A percentile compares a stretch with the other conserved stretches of the same genome.
Evolutionary conservation across 805 yeast species (phyloP).

Genomic region (Yarrowia phangngaensis): DNA sequence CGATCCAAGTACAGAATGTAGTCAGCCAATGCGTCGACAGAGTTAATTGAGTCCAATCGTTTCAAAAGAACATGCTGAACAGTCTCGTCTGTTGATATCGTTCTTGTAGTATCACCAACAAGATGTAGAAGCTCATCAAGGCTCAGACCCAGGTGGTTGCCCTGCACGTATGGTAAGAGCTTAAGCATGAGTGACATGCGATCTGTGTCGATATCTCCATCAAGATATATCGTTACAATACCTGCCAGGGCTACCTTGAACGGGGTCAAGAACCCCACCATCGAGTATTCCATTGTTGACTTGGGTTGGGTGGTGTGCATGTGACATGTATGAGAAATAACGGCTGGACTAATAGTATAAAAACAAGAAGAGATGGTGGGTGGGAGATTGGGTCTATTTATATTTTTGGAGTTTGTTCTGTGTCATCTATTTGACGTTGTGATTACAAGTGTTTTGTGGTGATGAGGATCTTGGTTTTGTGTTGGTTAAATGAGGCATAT

Average conservation of each 20-base stretch:
- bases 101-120: neutral
- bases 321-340: neutral
- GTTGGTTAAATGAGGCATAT: neutral
- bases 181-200: constrained; percentile 34
- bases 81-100: constrained; percentile 2
- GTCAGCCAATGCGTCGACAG: constrained; percentile 29
- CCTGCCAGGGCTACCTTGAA: constrained; percentile 32
- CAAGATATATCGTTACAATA: constrained; percentile 31
- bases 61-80: constrained; percentile 10
- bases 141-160: constrained; percentile 5
- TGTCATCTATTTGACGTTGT: neutral
- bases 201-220: constrained; percentile 27
- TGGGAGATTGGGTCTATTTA: too few relatives aligned
- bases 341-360: too few relatives aligned
- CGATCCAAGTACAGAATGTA: constrained; percentile 28
- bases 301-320: constrained; percentile 1
- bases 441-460: neutral
- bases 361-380: too few relatives aligned
- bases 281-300: constrained; percentile 11
- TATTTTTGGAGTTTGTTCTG: too few relatives aligned
- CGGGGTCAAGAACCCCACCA: constrained; percentile 32
- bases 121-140: neutral
- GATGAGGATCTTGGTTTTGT: neutral
- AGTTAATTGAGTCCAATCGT: constrained; percentile 27
- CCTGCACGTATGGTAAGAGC: constrained; percentile 27